Conservation (phyloP, 148 eudicot genomes). For the Rhododendron griersonianum region DNA sequence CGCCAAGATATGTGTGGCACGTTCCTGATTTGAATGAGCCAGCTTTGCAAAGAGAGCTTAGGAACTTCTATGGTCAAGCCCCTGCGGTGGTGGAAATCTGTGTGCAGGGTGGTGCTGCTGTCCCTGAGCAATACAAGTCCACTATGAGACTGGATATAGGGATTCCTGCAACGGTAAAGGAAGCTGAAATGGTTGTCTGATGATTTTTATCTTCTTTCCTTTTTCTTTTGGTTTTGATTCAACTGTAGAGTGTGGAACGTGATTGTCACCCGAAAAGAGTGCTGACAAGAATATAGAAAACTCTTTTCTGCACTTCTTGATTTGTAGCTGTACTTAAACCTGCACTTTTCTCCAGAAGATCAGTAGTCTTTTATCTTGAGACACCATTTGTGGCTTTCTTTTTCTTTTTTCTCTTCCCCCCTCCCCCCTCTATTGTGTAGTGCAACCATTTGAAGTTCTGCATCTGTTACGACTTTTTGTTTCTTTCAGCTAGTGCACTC, state of each 20-base stretch:
- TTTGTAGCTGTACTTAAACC: neutral
- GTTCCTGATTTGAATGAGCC: slow-evolving; percentile 68
- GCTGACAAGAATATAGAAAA: neutral
- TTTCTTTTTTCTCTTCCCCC: neutral
- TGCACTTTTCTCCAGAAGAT: neutral
- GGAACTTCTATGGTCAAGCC: slow-evolving; percentile 93
- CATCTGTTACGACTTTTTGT: slow-evolving; percentile 5
- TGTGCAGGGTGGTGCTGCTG: slow-evolving; percentile 80
- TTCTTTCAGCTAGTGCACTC: slow-evolving; percentile 93
- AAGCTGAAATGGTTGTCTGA: slow-evolving; percentile 95
- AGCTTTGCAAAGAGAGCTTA: slow-evolving; percentile 52
- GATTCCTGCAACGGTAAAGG: slow-evolving; percentile 63
- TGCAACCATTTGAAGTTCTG: neutral
- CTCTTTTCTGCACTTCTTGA: neutral
- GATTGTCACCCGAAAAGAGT: neutral
- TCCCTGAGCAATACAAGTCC: slow-evolving; percentile 77
- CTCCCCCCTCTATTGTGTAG: neutral
- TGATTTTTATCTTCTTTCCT: neutral
- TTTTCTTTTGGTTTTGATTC: neutral
- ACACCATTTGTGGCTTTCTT: neutral
- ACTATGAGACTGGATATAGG: slow-evolving; percentile 98
- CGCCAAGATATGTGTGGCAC: slow-evolving; percentile 94
- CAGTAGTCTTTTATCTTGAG: neutral
- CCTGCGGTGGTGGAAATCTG: slow-evolving; percentile 93
- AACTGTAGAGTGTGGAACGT: neutral